Evolutionary conservation across 306 rosid species (phyloP), one percentile per base, ranked within the genome.

Genomic region (Prunus dulcis): DNA sequence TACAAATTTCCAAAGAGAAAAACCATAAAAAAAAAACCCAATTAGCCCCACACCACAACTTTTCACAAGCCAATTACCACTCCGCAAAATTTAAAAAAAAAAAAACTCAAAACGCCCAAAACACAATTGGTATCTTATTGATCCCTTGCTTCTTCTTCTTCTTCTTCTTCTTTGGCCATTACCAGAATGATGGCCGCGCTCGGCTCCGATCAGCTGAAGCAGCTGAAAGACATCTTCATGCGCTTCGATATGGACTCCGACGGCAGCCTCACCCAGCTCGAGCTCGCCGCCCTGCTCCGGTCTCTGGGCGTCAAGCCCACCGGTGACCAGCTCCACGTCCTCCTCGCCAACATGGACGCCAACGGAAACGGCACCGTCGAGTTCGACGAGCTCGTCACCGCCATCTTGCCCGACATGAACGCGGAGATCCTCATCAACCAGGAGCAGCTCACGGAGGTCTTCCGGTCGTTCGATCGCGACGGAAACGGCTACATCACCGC

Each of bases 161-260:
- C 67, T 64, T 18, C 69, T 32, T 34, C 67, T 8, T 63, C 20
- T 30, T n/a, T 19, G 67, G 69, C 49, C 50, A 19, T 64, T 64
- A 9, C 13, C 12, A 19, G 10, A 12, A 12, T 64, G 20, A 91
- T 85, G 86, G 80, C 88, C 9, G 53, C 67, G 22, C 60, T 83
- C 30, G 81, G 83, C 64, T 70, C 80, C 66, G 91, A 87, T 4
- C 96, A 91, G 80, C 52, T 89, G 17, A 83, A 82, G 62, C 95
- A 91, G 51, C 90, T 93, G 7, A 84, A 77, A 22, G 95, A 88
- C 38, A 93, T 93, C 53, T 93, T 93, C 88, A 57, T 23, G 19
- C 89, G 97, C 4, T 93, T 93, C 43, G 98, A 93, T 85, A 88
- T 93, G 96, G 91, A 93, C 79, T 75, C 90, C 3, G 98, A 93